Base-by-base conservation (phyloP, 805 yeast genomes). In the Cyberlindnera veronae region DNA sequence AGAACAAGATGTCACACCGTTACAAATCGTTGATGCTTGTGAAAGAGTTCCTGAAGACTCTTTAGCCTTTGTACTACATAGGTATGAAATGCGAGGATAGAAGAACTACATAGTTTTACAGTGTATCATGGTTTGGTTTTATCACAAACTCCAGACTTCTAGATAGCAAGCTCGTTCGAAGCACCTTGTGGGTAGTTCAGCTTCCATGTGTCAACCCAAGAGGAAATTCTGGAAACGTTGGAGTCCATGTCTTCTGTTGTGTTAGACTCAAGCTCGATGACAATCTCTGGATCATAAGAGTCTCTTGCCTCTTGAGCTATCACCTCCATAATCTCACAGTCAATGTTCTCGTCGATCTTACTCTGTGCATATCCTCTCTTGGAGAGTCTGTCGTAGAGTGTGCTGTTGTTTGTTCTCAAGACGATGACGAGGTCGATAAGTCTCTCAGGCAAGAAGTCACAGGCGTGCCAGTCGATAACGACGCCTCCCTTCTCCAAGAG, bases 401-500 rank as follows among this genome's bases (percentile, higher is more conserved):
- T 62, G 13, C 79, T 65, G 54, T 85, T 88, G 55, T 85, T 84
- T 32, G 95, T 81, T 49, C 90, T 72, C 41, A 93, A 69, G 1
- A 93, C 99, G 29, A 89, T 84, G 6, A 93, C 98, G 46, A 93
- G 70, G 62, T 93, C 99, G 37, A 93, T 85, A 60, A 88, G 74
- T 51, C 95, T 69, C 58, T 89, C 98, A 1, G 98, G 98, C 58
- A 93, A 91, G 16, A 87, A 77, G 56, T 93, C 99, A 64, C 95
- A 88, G 32, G 91, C 93, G 60, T 93, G 99, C 99, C 99, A 93
- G 62, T 93, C 99, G 11, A 93, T 72, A 8, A 93, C 68, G n/a
- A 74, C 71, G 2, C 95, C 95, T n/a, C 99, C 99, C 48, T 77
- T 68, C 38, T 82, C 83, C 35, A 90, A 68, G 29, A 82, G 74